Percentiles rank a stretch among this genome's conserved stretches.
Conservation (phyloP, 2,329 filamentous ascomycete species). For the Westerdykella ornata region DNA sequence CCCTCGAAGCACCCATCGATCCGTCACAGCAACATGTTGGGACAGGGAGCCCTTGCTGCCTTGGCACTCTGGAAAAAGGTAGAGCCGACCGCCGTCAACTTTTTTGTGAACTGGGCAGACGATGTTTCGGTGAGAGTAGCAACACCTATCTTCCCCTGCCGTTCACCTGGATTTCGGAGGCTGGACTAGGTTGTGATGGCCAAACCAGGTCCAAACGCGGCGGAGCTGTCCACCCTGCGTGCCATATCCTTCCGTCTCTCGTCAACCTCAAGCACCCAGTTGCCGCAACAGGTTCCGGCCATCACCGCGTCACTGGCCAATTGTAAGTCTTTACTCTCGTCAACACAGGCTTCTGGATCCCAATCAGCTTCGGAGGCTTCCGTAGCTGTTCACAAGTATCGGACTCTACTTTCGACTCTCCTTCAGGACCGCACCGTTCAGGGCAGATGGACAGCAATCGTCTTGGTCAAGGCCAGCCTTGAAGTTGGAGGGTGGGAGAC, state of each 20-base stretch:
- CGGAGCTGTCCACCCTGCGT: constrained; percentile 27
- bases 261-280: constrained; percentile 62
- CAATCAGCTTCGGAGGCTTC: constrained; percentile 60
- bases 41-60: constrained; percentile 15
- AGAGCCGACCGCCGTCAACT: constrained; percentile 2
- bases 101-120: constrained; percentile 1
- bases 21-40: not conserved
- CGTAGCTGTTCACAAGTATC: constrained; percentile 73
- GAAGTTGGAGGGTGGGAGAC: constrained; percentile 82
- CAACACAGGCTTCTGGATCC: constrained; percentile 49
- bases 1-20: not conserved
- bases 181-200: not conserved
- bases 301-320: constrained; percentile 53
- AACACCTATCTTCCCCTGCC: not conserved
- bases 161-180: no score
- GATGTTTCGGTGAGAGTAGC: not conserved
- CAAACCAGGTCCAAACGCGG: constrained; percentile 21
- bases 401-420: constrained; percentile 68
- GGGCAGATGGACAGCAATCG: constrained; percentile 69
- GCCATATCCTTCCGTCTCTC: constrained; percentile 62
- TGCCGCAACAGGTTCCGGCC: constrained; percentile 65
- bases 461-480: constrained; percentile 71
- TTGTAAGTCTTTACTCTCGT: constrained; percentile 56
- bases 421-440: constrained; percentile 68
- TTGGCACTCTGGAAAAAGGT: constrained; percentile 4